A percentile compares a stretch with the other conserved stretches of the same genome.
Evolutionary conservation across 176 grass and related monocot species (phyloP).

Genomic region (Olyra latifolia): DNA sequence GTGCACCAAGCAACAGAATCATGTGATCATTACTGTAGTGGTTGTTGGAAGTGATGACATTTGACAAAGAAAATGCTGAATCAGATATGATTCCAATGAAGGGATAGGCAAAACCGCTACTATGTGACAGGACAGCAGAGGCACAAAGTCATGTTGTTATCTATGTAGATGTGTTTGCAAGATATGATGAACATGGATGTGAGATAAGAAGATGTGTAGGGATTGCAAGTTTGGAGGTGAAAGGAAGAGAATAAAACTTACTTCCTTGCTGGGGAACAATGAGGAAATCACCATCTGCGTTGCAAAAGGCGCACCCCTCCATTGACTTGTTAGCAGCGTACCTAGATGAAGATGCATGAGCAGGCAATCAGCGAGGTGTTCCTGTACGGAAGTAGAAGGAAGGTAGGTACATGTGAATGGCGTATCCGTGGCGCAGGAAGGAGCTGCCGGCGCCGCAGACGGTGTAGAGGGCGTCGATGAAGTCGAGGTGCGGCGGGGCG

Average conservation of each 20-base stretch:
- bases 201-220: neutral
- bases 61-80: neutral
- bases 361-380: neutral
- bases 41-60: neutral
- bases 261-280: constrained; percentile 84
- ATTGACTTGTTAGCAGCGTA: constrained; percentile 92
- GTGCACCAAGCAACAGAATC: neutral
- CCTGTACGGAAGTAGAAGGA: neutral
- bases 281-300: constrained; percentile 94
- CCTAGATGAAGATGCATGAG: constrained; percentile 31
- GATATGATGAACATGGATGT: neutral
- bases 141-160: too few species aligned
- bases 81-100: neutral
- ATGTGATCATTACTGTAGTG: neutral
- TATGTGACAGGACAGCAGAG: neutral
- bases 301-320: constrained; percentile 86
- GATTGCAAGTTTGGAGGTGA: neutral
- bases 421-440: constrained; percentile 82
- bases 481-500: constrained; percentile 30
- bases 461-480: constrained; percentile 83
- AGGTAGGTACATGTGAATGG: constrained; percentile 60
- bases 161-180: neutral
- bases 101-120: too few species aligned
- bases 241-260: constrained; percentile 13
- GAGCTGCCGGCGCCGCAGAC: constrained; percentile 86